phyloP scores from a whole-genome alignment of 148 eudicot species.

The Nyssa sinensis region DNA sequence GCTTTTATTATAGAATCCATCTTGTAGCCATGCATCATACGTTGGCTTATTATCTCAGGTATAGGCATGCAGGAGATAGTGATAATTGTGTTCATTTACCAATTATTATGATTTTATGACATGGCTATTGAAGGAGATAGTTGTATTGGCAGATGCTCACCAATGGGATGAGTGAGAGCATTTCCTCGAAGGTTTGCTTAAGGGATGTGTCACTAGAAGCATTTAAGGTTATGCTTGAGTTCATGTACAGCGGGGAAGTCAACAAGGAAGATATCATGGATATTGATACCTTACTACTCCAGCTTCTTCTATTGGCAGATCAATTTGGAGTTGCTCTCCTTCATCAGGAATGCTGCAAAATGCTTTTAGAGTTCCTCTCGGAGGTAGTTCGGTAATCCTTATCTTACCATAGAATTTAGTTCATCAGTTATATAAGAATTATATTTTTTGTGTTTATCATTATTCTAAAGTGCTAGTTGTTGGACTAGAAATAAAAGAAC shows the following conservation, averaged over 20 bases:
- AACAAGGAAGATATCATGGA: slow-evolving; percentile 35
- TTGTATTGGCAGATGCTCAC: slow-evolving; percentile 85
- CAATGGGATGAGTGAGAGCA: slow-evolving; percentile 91
- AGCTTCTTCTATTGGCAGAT: slow-evolving; percentile 83
- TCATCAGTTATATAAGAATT: slow-evolving; percentile 5
- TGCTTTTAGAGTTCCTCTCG: slow-evolving; percentile 65
- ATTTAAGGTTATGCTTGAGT: slow-evolving; percentile 61
- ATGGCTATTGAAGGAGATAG: background rate
- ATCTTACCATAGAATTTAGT: slow-evolving; percentile 1
- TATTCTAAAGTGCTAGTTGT: slow-evolving; percentile 20
- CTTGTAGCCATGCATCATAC: too few species aligned
- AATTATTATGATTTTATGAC: background rate
- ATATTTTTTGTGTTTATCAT: slow-evolving; percentile 10
- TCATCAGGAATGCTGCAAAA: slow-evolving; percentile 94
- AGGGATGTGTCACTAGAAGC: slow-evolving; percentile 76
- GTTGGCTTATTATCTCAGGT: background rate
- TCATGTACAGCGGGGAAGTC: slow-evolving; percentile 75
- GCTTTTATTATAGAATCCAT: too few species aligned
- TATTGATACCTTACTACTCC: slow-evolving; percentile 60
- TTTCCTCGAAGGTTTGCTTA: slow-evolving; percentile 52
- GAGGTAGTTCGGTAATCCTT: slow-evolving; percentile 62
- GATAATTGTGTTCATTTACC: background rate
- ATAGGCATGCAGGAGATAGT: background rate
- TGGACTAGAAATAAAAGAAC: slow-evolving; percentile 38
- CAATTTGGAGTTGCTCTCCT: slow-evolving; percentile 73